Conservation (phyloP, 2,329 filamentous ascomycete species). For the Fusarium caatingaense region DNA sequence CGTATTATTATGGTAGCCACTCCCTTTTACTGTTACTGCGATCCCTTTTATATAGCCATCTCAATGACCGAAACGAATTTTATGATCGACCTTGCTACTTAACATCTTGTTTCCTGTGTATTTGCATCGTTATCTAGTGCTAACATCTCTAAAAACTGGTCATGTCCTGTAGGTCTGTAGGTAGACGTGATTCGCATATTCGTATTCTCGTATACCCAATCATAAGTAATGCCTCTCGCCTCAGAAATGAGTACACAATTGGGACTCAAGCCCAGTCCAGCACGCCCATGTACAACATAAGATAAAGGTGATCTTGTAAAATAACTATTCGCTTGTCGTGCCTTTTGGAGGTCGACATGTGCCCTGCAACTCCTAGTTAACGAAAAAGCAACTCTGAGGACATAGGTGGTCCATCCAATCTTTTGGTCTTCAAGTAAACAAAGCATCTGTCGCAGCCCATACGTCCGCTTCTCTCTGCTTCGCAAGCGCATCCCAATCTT, state of each 20-base stretch:
- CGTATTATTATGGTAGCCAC: neutral
- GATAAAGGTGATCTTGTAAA: neutral
- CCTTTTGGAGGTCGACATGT: neutral
- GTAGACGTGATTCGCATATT: neutral
- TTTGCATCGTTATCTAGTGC: neutral
- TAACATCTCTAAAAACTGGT: neutral
- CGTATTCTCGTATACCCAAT: neutral
- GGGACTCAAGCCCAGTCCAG: neutral
- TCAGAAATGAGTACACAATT: neutral
- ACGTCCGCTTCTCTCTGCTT: conserved; percentile 50
- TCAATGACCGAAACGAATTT: conserved; percentile 4
- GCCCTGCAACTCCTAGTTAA: neutral
- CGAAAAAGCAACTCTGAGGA: neutral
- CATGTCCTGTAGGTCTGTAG: neutral
- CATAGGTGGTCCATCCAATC: neutral
- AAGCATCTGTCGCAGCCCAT: conserved; percentile 58
- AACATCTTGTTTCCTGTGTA: neutral
- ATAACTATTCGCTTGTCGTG: neutral
- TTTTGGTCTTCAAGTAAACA: conserved; percentile 49
- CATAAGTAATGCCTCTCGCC: neutral
- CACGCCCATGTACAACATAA: neutral
- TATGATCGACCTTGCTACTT: conserved; percentile 4
- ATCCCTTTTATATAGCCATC: neutral
- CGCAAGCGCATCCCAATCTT: conserved; percentile 30
- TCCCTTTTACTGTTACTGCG: neutral